These are phyloP conservation scores for Basidiobolus meristosporus DNA, from an alignment of 371 early-diverging fungal species.

Conservation along the genomic window DNA sequence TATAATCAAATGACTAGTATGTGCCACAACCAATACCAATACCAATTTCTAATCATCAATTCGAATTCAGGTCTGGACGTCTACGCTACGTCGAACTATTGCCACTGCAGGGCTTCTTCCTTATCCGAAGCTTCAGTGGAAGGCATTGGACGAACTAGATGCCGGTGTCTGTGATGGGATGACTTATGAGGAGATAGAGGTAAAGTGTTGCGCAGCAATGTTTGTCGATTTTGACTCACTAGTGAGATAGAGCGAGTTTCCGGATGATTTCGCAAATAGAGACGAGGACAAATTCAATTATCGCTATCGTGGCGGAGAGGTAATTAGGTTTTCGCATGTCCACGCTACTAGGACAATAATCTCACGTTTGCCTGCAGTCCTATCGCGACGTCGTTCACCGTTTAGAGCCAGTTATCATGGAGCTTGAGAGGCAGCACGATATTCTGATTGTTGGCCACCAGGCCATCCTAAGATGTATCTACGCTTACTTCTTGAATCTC, in stretches of 20 bases:
- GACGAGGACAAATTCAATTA: conserved; percentile 91
- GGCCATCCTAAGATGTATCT: conserved; percentile 83
- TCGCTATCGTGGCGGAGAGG: conserved; percentile 89
- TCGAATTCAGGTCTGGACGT: conserved; percentile 87
- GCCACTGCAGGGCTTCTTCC: conserved; percentile 62
- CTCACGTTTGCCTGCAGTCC: too few species aligned
- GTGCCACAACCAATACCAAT: too few species aligned
- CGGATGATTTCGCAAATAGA: conserved; percentile 74
- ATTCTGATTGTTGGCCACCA: conserved; percentile 91
- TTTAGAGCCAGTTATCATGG: conserved; percentile 91
- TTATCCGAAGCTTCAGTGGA: conserved; percentile 84
- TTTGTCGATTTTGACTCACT: too few species aligned
- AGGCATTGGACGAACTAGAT: conserved; percentile 91
- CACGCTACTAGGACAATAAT: too few species aligned
- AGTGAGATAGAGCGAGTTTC: conserved; percentile 28
- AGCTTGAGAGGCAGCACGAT: conserved; percentile 86
- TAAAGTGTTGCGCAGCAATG: too few species aligned
- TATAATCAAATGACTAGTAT: too few species aligned
- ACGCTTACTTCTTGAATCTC: conserved; percentile 83
- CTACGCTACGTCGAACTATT: conserved; percentile 76
- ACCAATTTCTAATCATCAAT: too few species aligned
- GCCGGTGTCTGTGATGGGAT: conserved; percentile 95
- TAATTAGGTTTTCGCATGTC: too few species aligned
- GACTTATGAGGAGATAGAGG: conserved; percentile 94
- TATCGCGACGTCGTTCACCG: conserved; percentile 78